Base-by-base conservation (phyloP, 805 yeast genomes). In the Priceomyces carsonii region DNA sequence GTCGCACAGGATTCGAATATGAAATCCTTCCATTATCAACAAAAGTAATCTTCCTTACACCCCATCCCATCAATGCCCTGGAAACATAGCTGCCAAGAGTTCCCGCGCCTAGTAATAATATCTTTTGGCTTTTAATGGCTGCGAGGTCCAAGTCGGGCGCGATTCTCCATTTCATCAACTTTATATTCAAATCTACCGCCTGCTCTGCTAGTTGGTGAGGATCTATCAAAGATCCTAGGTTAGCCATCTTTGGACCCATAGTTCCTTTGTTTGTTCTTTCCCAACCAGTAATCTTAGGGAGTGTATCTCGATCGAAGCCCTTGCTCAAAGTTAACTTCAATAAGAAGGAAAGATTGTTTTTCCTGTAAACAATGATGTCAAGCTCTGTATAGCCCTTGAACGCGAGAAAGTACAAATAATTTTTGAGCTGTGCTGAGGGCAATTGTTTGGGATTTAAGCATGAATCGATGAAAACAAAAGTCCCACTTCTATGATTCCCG, bases 101-200 rank as follows among this genome's bases (percentile, higher is more conserved):
- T 5, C 99, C 99, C 0, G 98, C 85, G 0, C 99, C 99, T n/a
- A 93, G 70, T 10, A 93, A 63, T 27, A 93, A 60, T 24, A 90
- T 83, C 44, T 73, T 82, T 8, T 82, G 74, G 12, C 59, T 40
- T 44, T 77, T 75, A 15, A 93, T 66, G 2, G 62, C 53, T 5
- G 85, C 90, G 30, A 93, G 66, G 51, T 93, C 76, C 3, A 93
- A 55, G 6, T 79, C 73, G 0, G 99, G 98, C 0, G 86, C 88
- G 12, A 93, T 77, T 46, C 99, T 73, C 99, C 99, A 93, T 54
- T 89, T 88, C 99, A 93, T 93, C 29, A 93, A 66, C 61, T 87
- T 86, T 39, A 93, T 66, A 53, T 93, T 93, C 38, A 93, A 71
- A 56, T 90, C 96, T 5, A 89, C 90, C 0, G 97, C 91, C 59